Evolutionary conservation across 495 filamentous ascomycete species (phyloP), one percentile per base, ranked within the genome.

Genomic region (Penicillium crystallinum): DNA sequence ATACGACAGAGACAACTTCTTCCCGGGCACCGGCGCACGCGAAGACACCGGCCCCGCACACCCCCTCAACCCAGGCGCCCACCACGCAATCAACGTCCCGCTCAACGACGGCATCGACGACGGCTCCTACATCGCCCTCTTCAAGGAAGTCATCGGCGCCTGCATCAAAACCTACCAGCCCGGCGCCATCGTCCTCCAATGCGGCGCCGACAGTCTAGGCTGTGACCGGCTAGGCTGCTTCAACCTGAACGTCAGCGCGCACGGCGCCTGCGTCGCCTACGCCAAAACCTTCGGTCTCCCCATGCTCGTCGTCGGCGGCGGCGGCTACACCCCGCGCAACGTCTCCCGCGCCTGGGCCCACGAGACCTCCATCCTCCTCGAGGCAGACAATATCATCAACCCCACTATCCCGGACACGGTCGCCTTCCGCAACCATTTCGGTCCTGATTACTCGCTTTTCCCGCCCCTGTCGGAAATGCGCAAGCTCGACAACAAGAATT

Each of bases 311-410:
- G 85, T 97, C 52, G 93, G 93, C 22, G 93, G 93, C 34, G 93
- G 93, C 47, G 93, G 93, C 11, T 98, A 98, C 72, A 98, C 93
- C n/a, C 89, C 93, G 8, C 83, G 92, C 40, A 98, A 98, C 61
- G 93, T 98, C 21, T 93, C 92, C 11, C 86, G 95, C 43, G 87
- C 90, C 40, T 98, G 93, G 93, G 88, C 91, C 33, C 90, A 95
- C 71, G 93, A 98, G 73, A 98, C 93, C 17, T 85, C 87, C 52
- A 85, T 98, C 58, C 89, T 90, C 49, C 83, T 95, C 61, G 89
- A 83, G 35, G 85, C 87, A 34, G 80, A 87, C 49, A 64, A 82
- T 37, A 70, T 73, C 44, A 82, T 97, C 61, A 81, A 90, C 57
- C 78, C 83, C 6, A 81, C 78, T 30, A 84, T 95, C 51, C 90